Percentiles rank a stretch among this genome's conserved stretches.
phyloP scores from a whole-genome alignment of 441 rosid species.

The Pelargonium cotyledonis region DNA sequence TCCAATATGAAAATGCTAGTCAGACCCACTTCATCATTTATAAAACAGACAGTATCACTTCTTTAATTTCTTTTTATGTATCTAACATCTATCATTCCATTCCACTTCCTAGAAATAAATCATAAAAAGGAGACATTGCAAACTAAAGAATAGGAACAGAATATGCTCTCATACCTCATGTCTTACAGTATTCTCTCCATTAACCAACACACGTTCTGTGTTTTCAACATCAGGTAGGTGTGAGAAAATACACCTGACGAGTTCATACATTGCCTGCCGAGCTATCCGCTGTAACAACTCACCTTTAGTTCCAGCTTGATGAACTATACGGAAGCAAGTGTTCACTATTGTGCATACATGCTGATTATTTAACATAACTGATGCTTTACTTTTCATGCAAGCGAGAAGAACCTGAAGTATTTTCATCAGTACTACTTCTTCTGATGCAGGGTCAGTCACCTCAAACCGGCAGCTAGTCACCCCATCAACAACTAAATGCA shows the following conservation, averaged over 20 bases:
- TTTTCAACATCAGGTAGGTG: constrained; percentile 63
- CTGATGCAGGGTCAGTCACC: constrained; percentile 94
- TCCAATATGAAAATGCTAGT: neutral
- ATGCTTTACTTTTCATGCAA: constrained; percentile 87
- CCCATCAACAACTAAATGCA: constrained; percentile 81
- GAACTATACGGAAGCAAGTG: constrained; percentile 90
- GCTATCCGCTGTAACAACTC: constrained; percentile 89
- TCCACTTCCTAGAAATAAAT: too few species aligned
- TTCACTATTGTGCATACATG: constrained; percentile 79
- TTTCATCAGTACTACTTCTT: constrained; percentile 96
- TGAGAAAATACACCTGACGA: constrained; percentile 79
- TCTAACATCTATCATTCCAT: too few species aligned
- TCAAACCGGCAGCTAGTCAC: constrained; percentile 89
- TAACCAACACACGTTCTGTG: constrained; percentile 41
- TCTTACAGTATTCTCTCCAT: constrained; percentile 37
- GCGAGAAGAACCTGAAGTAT: constrained; percentile 95
- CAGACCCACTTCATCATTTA: neutral
- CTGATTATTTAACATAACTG: constrained; percentile 66
- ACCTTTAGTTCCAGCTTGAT: constrained; percentile 85
- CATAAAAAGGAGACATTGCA: too few species aligned
- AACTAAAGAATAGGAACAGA: too few species aligned
- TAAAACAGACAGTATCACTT: too few species aligned
- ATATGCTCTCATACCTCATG: constrained; percentile 39
- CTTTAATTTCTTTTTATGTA: too few species aligned
- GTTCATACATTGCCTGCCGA: constrained; percentile 88